phyloP scores from a whole-genome alignment of 78 protist genomes.

The Chrysochromulina tobinii region DNA sequence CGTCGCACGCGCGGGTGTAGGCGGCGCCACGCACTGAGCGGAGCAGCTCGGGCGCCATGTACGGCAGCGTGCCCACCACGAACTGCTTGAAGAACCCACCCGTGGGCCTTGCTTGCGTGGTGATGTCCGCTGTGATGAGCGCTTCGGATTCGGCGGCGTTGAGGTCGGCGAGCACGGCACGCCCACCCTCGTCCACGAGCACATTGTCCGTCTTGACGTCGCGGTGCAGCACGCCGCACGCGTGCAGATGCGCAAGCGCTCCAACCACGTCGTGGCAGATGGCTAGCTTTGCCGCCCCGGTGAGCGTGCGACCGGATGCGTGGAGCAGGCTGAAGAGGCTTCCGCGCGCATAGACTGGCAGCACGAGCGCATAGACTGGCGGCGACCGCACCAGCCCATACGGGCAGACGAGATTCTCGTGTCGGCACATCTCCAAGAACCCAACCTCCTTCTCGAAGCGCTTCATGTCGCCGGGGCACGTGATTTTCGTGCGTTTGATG shows the following conservation, averaged over 20 bases:
- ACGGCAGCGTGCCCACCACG: slow-evolving; percentile 9
- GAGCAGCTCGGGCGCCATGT: background rate
- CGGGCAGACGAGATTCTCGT: background rate
- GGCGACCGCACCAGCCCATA: background rate
- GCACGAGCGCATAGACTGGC: background rate
- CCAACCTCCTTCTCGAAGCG: background rate
- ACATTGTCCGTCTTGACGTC: slow-evolving; percentile 14
- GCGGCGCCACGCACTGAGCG: background rate
- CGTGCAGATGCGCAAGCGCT: background rate
- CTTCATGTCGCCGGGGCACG: background rate
- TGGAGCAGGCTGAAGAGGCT: background rate
- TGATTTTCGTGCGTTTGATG: slow-evolving; percentile 2
- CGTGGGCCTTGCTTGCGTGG: background rate
- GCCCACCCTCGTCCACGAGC: background rate
- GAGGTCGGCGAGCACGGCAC: background rate
- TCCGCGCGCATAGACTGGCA: background rate
- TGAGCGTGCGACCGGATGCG: background rate
- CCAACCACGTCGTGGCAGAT: background rate
- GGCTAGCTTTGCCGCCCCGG: no score
- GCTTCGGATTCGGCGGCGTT: background rate
- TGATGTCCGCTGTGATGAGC: background rate
- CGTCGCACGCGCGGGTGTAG: background rate
- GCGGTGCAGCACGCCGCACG: background rate
- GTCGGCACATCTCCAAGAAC: background rate
- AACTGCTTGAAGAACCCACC: slow-evolving; percentile 25